phyloP scores from a whole-genome alignment of 495 filamentous ascomycete genomes.

The Hypoxylon perforatum region DNA sequence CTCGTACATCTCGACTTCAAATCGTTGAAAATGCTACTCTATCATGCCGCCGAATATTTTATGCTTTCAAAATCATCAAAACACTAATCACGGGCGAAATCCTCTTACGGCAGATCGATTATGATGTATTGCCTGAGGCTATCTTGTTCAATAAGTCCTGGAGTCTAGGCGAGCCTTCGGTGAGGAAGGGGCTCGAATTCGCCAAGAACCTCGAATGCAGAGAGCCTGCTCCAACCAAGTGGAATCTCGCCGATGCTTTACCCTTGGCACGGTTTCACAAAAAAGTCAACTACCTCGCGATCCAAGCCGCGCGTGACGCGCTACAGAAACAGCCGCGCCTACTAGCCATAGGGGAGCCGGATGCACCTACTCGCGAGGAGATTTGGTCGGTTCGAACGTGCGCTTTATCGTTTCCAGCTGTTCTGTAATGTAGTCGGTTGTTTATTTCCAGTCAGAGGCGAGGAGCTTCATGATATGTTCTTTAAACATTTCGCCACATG shows the following conservation, averaged over 20 bases:
- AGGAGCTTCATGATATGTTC: background rate
- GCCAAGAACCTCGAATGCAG: too few species aligned
- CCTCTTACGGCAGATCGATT: constrained; percentile 6
- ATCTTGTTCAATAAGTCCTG: constrained; percentile 6
- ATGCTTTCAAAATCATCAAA: constrained; percentile 6
- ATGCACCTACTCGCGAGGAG: background rate
- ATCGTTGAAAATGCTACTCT: constrained; percentile 6
- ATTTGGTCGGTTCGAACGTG: constrained; percentile 29
- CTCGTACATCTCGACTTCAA: background rate
- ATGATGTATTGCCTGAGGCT: constrained; percentile 19
- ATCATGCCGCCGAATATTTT: constrained; percentile 6
- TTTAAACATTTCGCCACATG: constrained; percentile 3
- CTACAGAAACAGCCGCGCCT: background rate
- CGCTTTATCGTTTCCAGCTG: constrained; percentile 44
- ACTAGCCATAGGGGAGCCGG: too few species aligned
- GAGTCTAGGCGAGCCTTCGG: background rate
- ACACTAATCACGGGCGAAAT: constrained; percentile 6
- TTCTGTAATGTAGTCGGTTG: constrained; percentile 41
- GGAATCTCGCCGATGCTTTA: constrained; percentile 16
- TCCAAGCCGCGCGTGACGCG: background rate
- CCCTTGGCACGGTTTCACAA: constrained; percentile 8
- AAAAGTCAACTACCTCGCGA: constrained; percentile 5
- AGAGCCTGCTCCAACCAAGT: background rate
- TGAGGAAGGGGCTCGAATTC: too few species aligned
- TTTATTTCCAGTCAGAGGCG: background rate